Conservation (phyloP, 306 rosid species). For the Coriaria nepalensis region DNA sequence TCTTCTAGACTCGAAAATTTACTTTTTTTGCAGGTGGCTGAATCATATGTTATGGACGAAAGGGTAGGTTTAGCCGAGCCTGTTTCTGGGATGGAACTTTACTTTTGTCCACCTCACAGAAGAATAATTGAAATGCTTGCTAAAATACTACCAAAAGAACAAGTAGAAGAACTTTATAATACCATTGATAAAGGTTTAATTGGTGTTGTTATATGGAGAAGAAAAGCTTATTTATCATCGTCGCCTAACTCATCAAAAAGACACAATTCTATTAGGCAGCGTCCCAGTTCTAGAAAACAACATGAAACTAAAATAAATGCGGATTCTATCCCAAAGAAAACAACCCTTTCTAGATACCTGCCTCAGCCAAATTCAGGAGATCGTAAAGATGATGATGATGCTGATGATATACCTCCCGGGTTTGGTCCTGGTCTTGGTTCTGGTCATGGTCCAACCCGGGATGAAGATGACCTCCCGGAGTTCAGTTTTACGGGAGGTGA, state of each 20-base stretch:
- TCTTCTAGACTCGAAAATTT: not conserved
- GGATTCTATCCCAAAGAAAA: constrained; percentile 21
- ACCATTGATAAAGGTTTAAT: constrained; percentile 69
- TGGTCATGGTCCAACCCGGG: constrained; percentile 45
- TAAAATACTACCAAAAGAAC: constrained; percentile 53
- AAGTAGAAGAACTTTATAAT: constrained; percentile 47
- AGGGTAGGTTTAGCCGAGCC: constrained; percentile 88
- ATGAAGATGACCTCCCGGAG: constrained; percentile 72
- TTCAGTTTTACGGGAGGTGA: constrained; percentile 34
- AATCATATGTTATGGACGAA: constrained; percentile 54
- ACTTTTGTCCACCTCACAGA: constrained; percentile 72
- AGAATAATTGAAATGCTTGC: constrained; percentile 63
- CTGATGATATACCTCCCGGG: constrained; percentile 74
- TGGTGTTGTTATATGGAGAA: constrained; percentile 89
- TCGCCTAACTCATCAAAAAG: constrained; percentile 67
- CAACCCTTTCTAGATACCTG: constrained; percentile 12
- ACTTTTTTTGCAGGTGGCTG: constrained; percentile 41
- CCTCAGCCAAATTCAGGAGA: constrained; percentile 13
- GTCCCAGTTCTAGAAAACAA: constrained; percentile 41
- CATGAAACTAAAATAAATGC: constrained; percentile 35
- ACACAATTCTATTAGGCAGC: constrained; percentile 52
- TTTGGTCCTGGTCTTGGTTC: constrained; percentile 80
- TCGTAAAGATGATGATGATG: constrained; percentile 24
- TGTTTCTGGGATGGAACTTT: constrained; percentile 56
- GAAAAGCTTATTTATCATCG: constrained; percentile 38